Base-by-base conservation (phyloP, 768 basidiomycete species). In the Russula griseocarnosa region DNA sequence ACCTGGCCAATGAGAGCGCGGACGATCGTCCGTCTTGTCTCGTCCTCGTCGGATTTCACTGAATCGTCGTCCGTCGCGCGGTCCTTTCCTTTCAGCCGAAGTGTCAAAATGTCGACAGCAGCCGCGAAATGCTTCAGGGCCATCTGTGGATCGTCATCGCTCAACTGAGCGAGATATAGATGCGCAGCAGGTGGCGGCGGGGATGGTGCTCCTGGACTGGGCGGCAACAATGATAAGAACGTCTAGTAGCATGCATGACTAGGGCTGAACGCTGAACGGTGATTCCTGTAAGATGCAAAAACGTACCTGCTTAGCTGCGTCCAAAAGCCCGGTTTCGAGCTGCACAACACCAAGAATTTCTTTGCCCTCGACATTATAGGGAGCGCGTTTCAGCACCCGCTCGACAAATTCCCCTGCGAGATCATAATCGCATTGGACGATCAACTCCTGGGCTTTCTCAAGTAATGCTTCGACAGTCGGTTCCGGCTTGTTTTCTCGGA, bases 151-250 rank as follows among this genome's bases (percentile, higher is more conserved):
- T 94, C 87, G 11, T 86, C 83, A 32, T 91, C 90, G 55, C 80
- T 83, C 20, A 93, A 77, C 72, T 97, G 94, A 0, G 93, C 94
- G 26, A 97, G 87, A 74, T 95, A 94, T 0, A 95, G 80, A 76
- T 94, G 83, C 13, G 90, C 91, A 36, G 92, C 90, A 9, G 91
- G 82, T 0, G 84, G 80, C 1, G 91, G 83, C 47, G 82, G 75
- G 20, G 80, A 73, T 40, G 86, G 82, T 20, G 85, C 83, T 72
- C 81, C 77, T 49, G 81, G 77, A 73, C 82, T 75, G 62, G 88
- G 85, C 58, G 88, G 86, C 52, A 89, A 68, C 16, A 82, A 72
- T 38, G 75, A 86, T 66, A 60, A 73, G 73, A 92, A 90, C 24
- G 84, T 83, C 90, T 92, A 55, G 26, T 14, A 38, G 30, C 38